Evolutionary conservation across 129 eudicot genomes (phyloP).

Genomic region (Artemisia tridentata): DNA sequence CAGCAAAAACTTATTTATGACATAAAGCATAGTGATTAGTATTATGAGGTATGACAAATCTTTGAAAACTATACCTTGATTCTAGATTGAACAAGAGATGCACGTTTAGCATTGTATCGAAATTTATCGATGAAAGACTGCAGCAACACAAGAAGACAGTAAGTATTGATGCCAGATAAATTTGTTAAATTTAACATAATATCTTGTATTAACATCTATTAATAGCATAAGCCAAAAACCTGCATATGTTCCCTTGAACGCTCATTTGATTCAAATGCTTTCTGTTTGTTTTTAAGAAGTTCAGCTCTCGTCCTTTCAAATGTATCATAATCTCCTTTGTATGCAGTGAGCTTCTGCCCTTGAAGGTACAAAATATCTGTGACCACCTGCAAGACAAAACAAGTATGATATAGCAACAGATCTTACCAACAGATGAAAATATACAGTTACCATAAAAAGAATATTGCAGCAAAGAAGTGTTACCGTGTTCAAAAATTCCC

Average conservation of each 20-base stretch:
- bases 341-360: conserved; percentile 72
- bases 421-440: conserved; percentile 4
- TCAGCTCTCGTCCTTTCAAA: conserved; percentile 98
- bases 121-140: conserved; percentile 95
- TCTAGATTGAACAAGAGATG: conserved; percentile 99
- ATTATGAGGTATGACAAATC: conserved; percentile 12
- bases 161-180: conserved; percentile 6
- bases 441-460: neutral
- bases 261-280: conserved; percentile 94
- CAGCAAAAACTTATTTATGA: conserved; percentile 9
- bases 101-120: conserved; percentile 98
- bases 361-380: conserved; percentile 96
- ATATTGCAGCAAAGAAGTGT: conserved; percentile 13
- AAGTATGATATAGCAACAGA: conserved; percentile 7
- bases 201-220: no score
- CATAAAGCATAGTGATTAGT: neutral
- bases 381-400: conserved; percentile 57
- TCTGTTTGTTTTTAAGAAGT: conserved; percentile 73
- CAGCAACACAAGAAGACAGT: conserved; percentile 44
- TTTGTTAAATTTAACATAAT: conserved; percentile 7
- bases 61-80: conserved; percentile 60
- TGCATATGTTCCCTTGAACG: conserved; percentile 94
- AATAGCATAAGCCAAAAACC: conserved; percentile 42
- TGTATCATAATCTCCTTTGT: conserved; percentile 87
- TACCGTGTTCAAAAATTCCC: conserved; percentile 96